Evolutionary conservation across 305 asterid genomes (phyloP).

Genomic region (Fraxinus nigra): DNA sequence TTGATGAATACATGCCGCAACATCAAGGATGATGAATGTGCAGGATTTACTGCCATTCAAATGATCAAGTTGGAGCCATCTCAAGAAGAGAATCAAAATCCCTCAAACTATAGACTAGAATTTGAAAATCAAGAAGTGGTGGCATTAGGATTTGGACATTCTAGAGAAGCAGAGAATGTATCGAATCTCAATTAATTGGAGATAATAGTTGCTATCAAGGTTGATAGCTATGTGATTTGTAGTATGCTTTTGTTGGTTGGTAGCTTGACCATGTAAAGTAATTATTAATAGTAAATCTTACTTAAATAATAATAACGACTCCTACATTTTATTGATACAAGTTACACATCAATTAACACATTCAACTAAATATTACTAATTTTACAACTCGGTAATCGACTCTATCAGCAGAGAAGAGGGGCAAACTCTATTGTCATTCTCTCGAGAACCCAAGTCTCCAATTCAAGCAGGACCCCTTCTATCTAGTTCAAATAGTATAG

Average conservation of each 20-base stretch:
- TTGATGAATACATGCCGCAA: slow-evolving; percentile 18
- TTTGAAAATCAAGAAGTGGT: slow-evolving; percentile 24
- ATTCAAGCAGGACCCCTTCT: neutral
- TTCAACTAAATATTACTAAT: neutral
- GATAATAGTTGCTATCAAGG: neutral
- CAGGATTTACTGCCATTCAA: slow-evolving; percentile 12
- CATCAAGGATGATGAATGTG: slow-evolving; percentile 24
- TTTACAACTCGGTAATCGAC: neutral
- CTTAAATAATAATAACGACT: neutral
- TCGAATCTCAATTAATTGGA: slow-evolving; percentile 31
- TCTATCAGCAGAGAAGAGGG: neutral
- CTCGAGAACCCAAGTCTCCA: neutral
- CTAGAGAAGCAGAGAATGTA: slow-evolving; percentile 20
- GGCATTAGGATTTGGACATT: slow-evolving; percentile 31
- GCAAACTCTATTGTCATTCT: neutral
- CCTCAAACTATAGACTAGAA: slow-evolving; percentile 25
- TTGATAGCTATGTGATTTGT: neutral
- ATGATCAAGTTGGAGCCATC: slow-evolving; percentile 35
- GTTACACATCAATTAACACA: neutral
- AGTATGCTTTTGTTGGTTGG: slow-evolving; percentile 13
- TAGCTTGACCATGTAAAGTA: slow-evolving; percentile 21
- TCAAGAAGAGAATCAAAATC: slow-evolving; percentile 30
- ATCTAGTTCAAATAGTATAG: neutral
- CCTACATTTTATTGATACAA: neutral
- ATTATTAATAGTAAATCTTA: slow-evolving; percentile 26